Percentiles rank a stretch among this genome's conserved stretches.
phyloP scores from a whole-genome alignment of 805 yeast genomes.

The Yamadazyma scolyti region DNA sequence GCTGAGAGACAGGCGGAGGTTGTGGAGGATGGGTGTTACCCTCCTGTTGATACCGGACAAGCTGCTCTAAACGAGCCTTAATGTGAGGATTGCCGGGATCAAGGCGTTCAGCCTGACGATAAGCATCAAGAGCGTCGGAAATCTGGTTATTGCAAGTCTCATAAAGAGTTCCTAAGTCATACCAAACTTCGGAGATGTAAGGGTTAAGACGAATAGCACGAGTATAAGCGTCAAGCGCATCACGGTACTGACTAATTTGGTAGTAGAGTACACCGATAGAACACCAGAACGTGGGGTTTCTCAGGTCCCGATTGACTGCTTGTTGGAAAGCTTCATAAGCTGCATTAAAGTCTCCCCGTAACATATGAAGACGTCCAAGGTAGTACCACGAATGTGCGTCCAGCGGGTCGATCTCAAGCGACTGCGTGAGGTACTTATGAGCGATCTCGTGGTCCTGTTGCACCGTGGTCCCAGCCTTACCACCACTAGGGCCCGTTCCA shows the following conservation, averaged over 20 bases:
- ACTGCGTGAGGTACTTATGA: conserved; percentile 73
- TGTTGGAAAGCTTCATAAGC: conserved; percentile 99
- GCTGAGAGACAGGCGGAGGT: conserved; percentile 65
- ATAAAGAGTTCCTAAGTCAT: conserved; percentile 93
- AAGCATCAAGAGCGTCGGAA: conserved; percentile 93
- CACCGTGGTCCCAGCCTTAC: conserved; percentile 7
- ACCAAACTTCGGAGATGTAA: conserved; percentile 96
- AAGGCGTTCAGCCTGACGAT: conserved; percentile 90
- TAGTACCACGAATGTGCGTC: conserved; percentile 99
- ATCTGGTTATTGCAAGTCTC: conserved; percentile 97
- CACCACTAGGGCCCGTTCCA: background rate
- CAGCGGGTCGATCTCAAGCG: conserved; percentile 80
- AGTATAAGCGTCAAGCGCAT: conserved; percentile 96
- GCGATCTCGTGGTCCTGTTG: conserved; percentile 80
- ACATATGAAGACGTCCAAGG: conserved; percentile 95
- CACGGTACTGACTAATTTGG: conserved; percentile 93
- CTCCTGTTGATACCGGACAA: conserved; percentile 67
- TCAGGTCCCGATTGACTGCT: conserved; percentile 93
- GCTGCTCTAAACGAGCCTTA: conserved; percentile 85
- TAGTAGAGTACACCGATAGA: conserved; percentile 93
- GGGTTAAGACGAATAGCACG: conserved; percentile 95
- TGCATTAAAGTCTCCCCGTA: conserved; percentile 88
- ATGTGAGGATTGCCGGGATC: conserved; percentile 95
- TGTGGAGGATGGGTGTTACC: conserved; percentile 62
- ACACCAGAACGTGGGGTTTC: conserved; percentile 98